A percentile compares a stretch with the other conserved stretches of the same genome.
phyloP scores from a whole-genome alignment of 148 eudicot species.

The Persicaria maculosa region DNA sequence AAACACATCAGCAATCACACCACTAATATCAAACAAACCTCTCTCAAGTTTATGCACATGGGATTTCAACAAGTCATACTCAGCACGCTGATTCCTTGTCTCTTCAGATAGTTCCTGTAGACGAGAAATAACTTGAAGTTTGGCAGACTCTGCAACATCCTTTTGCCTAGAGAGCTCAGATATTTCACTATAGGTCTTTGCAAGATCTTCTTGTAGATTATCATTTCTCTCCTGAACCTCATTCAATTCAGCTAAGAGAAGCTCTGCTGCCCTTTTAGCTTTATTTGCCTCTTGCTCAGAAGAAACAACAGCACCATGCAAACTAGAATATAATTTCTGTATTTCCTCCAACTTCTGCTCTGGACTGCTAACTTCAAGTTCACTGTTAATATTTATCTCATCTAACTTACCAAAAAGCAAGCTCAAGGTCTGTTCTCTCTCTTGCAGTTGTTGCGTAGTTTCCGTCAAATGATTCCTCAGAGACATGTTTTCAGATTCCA shows the following conservation, averaged over 20 bases:
- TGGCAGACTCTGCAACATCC: constrained; percentile 56
- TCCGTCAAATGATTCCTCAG: constrained; percentile 53
- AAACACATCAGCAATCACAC: constrained; percentile 37
- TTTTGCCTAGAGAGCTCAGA: constrained; percentile 55
- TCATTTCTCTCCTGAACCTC: constrained; percentile 98
- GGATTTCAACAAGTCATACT: constrained; percentile 36
- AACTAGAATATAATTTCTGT: constrained; percentile 41
- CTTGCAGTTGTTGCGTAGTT: constrained; percentile 42
- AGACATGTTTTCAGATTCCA: constrained; percentile 47
- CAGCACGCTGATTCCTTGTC: constrained; percentile 43
- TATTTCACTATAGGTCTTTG: constrained; percentile 35
- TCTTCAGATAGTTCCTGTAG: constrained; percentile 56
- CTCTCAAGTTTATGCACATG: constrained; percentile 35
- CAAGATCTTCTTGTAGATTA: constrained; percentile 76
- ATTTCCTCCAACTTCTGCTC: constrained; percentile 58
- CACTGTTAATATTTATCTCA: constrained; percentile 36
- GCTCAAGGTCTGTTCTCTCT: constrained; percentile 45
- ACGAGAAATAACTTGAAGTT: constrained; percentile 58
- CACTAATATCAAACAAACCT: constrained; percentile 35
- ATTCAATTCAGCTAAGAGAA: constrained; percentile 87
- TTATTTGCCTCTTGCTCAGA: constrained; percentile 64
- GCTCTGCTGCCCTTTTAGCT: constrained; percentile 83
- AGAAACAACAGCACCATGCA: constrained; percentile 37
- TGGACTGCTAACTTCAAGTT: constrained; percentile 40
- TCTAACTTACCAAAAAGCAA: constrained; percentile 40